Conservation (phyloP, 2,329 filamentous ascomycete genomes). For the Xylaria sp. region DNA sequence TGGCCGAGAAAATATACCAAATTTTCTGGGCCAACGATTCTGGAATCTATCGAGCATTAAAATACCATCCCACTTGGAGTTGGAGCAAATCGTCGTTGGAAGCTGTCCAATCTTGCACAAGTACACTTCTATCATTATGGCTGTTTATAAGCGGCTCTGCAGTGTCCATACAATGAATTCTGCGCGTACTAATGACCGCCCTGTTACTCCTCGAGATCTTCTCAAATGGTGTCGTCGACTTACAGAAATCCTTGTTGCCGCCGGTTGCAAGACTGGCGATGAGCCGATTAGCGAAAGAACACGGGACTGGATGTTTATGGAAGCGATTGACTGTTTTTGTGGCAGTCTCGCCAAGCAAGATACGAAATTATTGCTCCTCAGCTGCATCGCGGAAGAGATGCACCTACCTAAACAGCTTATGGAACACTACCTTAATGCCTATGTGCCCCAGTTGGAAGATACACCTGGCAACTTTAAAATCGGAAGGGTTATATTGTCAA, state of each 20-base stretch:
- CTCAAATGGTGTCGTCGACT: constrained; percentile 91
- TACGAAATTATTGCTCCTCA: constrained; percentile 69
- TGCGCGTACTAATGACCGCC: constrained; percentile 56
- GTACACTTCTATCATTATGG: constrained; percentile 68
- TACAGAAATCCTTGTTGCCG: constrained; percentile 69
- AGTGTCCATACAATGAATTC: constrained; percentile 49
- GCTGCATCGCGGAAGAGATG: constrained; percentile 84
- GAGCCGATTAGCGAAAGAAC: constrained; percentile 79
- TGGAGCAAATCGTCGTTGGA: constrained; percentile 77
- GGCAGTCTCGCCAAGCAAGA: constrained; percentile 78
- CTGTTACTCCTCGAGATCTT: constrained; percentile 74
- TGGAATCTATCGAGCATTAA: constrained; percentile 83
- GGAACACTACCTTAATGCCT: constrained; percentile 78
- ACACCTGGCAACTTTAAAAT: constrained; percentile 68
- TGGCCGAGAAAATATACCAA: constrained; percentile 74
- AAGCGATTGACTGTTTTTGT: constrained; percentile 92
- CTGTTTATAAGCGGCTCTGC: constrained; percentile 67
- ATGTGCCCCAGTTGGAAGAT: constrained; percentile 77
- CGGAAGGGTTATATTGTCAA: constrained; percentile 73
- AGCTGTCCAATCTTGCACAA: constrained; percentile 77
- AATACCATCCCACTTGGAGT: constrained; percentile 74
- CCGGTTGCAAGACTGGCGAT: constrained; percentile 72
- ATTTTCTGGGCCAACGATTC: constrained; percentile 83
- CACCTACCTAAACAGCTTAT: constrained; percentile 85
- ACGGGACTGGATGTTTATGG: constrained; percentile 88